Evolutionary conservation across 371 early-diverging fungal genomes (phyloP), one percentile per base, ranked within the genome.

Genomic region (Apophysomyces elegans): DNA sequence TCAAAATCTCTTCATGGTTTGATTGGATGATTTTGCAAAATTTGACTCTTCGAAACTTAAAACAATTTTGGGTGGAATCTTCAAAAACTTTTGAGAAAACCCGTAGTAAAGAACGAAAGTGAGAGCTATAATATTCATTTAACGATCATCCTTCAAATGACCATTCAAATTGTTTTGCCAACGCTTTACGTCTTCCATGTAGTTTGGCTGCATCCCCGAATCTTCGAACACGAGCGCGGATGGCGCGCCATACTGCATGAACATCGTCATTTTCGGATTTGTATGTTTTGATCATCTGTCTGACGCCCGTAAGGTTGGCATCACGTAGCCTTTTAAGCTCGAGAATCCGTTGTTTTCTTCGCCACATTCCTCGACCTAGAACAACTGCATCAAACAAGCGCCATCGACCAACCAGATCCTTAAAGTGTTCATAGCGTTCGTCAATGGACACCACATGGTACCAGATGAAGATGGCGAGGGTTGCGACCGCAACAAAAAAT

Each of bases 361-460:
- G 67, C 79, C 81, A 80, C 80, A 81, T 77, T 46, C 81, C 81
- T 26, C 81, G 64, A 13, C 81, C 80, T 2, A 79, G 57, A 1
- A 81, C 81, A 0, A 81, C 80, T 4, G 84, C 84, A 67, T 81
- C 81, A 70, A 84, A 84, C 21, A 84, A 41, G 2, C 81, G 73
- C 84, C 84, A 84, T 11, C 80, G 71, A 0, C 80, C 81, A n/a
- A 71, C 43, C 9, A 84, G 56, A 50, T 81, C 80, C 66, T 84
- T 81, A 57, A 76, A 80, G 21, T 72, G 72, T 36, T 77, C 81
- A 50, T 84, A 84, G 2, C 81, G 73, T 35, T 79, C 74, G 60
- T 84, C 84, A 39, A 84, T 77, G 1, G 77, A 78, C 12, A 71
- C 71, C 8, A 77, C 76, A 61, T 84, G 84, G 62, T 84, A 84